Evolutionary conservation across 257 asterid genomes (phyloP).

Genomic region (Solanum stenotomum): DNA sequence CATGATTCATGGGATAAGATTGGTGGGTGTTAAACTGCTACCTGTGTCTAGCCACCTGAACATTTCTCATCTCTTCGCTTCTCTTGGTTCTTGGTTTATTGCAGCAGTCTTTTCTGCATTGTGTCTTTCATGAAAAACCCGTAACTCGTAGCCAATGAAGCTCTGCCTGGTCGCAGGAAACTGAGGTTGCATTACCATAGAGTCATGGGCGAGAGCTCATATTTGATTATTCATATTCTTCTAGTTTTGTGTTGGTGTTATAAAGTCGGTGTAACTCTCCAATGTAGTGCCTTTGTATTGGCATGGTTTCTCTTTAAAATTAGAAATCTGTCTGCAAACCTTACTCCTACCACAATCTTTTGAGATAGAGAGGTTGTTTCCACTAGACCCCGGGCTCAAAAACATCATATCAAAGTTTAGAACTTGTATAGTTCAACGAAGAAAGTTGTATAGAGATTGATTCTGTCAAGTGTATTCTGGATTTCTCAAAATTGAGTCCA

Average conservation of each 20-base stretch:
- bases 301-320: background rate
- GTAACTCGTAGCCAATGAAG: background rate
- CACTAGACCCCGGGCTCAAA: background rate
- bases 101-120: background rate
- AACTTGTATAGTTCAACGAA: background rate
- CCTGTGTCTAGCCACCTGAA: background rate
- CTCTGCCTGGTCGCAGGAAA: background rate
- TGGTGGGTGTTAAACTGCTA: background rate
- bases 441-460: background rate
- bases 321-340: background rate
- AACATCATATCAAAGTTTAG: background rate
- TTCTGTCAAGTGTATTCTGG: background rate
- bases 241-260: background rate
- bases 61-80: background rate
- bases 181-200: background rate
- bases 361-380: background rate
- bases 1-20: background rate
- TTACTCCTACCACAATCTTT: background rate
- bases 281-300: background rate
- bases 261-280: background rate
- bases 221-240: background rate
- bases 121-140: background rate
- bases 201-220: background rate
- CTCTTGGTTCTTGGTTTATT: background rate
- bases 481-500: background rate